phyloP scores from a whole-genome alignment of 805 yeast species.

The Teunomyces barrocoloradensis region DNA sequence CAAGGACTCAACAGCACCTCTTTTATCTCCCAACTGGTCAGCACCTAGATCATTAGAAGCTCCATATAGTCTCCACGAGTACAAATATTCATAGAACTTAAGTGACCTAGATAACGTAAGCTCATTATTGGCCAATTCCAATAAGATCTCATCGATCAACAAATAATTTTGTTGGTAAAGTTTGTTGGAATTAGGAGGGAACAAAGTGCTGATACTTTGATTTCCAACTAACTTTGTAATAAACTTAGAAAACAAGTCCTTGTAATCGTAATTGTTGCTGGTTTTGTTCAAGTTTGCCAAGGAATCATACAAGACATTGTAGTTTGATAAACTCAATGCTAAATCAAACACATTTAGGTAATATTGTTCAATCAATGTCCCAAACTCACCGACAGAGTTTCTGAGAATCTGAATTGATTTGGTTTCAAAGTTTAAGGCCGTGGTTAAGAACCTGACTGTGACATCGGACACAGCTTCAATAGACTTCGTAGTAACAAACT shows the following conservation, averaged over 20 bases:
- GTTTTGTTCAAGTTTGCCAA: constrained; percentile 13
- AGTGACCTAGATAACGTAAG: constrained; percentile 28
- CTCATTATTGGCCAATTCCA: constrained; percentile 32
- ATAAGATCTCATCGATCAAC: constrained; percentile 32
- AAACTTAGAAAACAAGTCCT: constrained; percentile 21
- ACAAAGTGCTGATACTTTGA: constrained; percentile 21
- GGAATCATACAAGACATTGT: constrained; percentile 18
- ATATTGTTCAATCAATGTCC: constrained; percentile 9
- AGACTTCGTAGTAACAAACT: constrained; percentile 5
- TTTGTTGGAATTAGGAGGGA: constrained; percentile 15
- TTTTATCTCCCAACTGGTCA: constrained; percentile 26
- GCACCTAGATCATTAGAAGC: constrained; percentile 11
- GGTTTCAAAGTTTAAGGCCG: constrained; percentile 26
- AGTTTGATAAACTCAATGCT: constrained; percentile 20
- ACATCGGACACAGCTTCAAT: constrained; percentile 1
- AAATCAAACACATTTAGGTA: constrained; percentile 24
- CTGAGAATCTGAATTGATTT: constrained; percentile 22
- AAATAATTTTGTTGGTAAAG: constrained; percentile 25
- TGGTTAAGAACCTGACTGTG: constrained; percentile 15
- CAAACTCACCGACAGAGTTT: neutral
- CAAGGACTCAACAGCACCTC: constrained; percentile 45
- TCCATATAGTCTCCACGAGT: constrained; percentile 41
- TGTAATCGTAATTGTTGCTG: constrained; percentile 9
- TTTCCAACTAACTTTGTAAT: constrained; percentile 24
- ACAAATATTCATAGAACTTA: constrained; percentile 35